phyloP scores from a whole-genome alignment of 768 basidiomycete species.

The Melanogaster broomeanus region DNA sequence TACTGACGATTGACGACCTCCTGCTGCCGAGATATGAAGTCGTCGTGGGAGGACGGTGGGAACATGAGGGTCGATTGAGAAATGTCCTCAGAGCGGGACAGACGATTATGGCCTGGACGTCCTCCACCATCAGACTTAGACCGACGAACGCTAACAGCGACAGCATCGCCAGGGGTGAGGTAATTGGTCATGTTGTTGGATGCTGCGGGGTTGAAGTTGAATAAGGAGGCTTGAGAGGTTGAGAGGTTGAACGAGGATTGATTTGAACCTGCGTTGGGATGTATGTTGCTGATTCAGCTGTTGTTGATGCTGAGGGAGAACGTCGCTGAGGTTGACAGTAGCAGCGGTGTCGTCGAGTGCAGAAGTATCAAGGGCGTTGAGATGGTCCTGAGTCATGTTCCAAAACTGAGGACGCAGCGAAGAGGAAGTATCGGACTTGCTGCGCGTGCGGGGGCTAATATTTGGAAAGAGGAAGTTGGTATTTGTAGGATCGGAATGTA shows the following conservation, averaged over 20 bases:
- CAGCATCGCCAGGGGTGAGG: constrained; percentile 32
- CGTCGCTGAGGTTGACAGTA: constrained; percentile 32
- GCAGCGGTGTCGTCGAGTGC: constrained; percentile 39
- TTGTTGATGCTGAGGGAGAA: constrained; percentile 30
- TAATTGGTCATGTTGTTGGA: constrained; percentile 42
- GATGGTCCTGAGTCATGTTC: constrained; percentile 45
- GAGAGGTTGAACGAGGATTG: constrained; percentile 31
- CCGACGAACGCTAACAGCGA: constrained; percentile 44
- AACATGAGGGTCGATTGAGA: constrained; percentile 30
- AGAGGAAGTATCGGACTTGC: constrained; percentile 58
- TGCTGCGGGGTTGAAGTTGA: constrained; percentile 34
- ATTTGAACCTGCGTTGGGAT: constrained; percentile 22
- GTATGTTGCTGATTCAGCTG: constrained; percentile 24
- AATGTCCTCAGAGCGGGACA: constrained; percentile 66
- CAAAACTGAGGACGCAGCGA: constrained; percentile 54
- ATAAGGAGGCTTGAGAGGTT: constrained; percentile 28
- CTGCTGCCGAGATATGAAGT: no score
- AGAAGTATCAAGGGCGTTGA: constrained; percentile 34
- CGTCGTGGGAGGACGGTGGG: constrained; percentile 38
- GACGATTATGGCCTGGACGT: constrained; percentile 47
- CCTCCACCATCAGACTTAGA: constrained; percentile 47
- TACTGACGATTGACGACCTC: constrained; percentile 46
- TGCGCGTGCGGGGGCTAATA: constrained; percentile 47
- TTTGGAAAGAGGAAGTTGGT: constrained; percentile 40
- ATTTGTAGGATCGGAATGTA: constrained; percentile 37